These are phyloP conservation scores for Yamadazyma kanchanaburiensis DNA, from an alignment of 1,139 yeast genomes.

Conservation along the genomic window DNA sequence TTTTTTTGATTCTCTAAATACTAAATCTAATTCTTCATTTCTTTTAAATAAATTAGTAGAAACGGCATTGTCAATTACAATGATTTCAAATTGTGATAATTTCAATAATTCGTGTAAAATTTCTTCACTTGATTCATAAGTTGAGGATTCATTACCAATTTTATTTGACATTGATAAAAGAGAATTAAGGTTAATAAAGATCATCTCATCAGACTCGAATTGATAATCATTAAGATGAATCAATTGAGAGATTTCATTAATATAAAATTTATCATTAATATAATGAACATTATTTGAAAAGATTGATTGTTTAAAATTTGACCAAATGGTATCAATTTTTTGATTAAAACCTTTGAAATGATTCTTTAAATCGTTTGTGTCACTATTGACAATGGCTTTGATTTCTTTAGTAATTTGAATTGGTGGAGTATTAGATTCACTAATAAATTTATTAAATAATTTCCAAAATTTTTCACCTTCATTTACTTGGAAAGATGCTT, in stretches of 20 bases:
- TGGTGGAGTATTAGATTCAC: slow-evolving; percentile 4
- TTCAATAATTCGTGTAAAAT: slow-evolving; percentile 31
- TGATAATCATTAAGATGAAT: slow-evolving; percentile 26
- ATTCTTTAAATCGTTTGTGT: slow-evolving; percentile 18
- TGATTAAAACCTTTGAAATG: slow-evolving; percentile 34
- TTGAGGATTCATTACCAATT: slow-evolving; percentile 38
- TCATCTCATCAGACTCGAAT: slow-evolving; percentile 15
- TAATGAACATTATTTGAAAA: slow-evolving; percentile 4
- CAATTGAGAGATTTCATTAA: slow-evolving; percentile 47
- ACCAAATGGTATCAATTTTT: slow-evolving; percentile 36
- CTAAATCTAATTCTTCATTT: slow-evolving; percentile 20
- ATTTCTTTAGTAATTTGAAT: slow-evolving; percentile 34
- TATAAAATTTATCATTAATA: slow-evolving; percentile 42
- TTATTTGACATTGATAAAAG: slow-evolving; percentile 39
- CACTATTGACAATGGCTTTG: slow-evolving; percentile 20
- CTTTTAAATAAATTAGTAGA: slow-evolving; percentile 18
- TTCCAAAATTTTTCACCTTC: slow-evolving; percentile 2
- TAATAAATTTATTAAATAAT: slow-evolving; percentile 5
- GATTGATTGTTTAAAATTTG: slow-evolving; percentile 11
- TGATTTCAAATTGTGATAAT: slow-evolving; percentile 30
- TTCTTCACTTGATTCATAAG: slow-evolving; percentile 34
- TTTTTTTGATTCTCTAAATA: slow-evolving; percentile 13
- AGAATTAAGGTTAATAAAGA: slow-evolving; percentile 38
- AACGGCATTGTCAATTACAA: slow-evolving; percentile 22
- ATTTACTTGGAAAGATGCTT: slow-evolving; percentile 5